Evolutionary conservation across 352 stramenopile genomes (phyloP).

Genomic region (Thalassiosira mediterranea): DNA sequence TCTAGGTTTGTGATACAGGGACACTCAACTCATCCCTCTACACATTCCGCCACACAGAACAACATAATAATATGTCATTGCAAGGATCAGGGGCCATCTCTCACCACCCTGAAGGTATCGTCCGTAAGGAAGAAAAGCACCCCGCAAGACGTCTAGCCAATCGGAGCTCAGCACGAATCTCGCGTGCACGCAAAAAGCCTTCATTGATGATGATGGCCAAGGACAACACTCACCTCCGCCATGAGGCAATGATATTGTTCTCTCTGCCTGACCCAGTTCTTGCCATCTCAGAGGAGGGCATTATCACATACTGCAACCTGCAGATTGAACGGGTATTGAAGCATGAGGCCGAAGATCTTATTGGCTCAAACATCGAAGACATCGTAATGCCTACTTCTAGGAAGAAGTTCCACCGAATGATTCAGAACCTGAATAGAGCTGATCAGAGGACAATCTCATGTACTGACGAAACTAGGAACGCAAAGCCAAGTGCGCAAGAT

Average conservation of each 20-base stretch:
- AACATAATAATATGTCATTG: too few species aligned
- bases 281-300: constrained; percentile 58
- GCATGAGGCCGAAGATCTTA: constrained; percentile 61
- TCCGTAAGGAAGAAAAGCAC: constrained; percentile 81
- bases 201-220: constrained; percentile 79
- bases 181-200: constrained; percentile 83
- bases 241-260: constrained; percentile 77
- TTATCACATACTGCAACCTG: constrained; percentile 80
- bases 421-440: too few species aligned
- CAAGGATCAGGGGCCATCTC: too few species aligned
- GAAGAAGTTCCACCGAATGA: constrained; percentile 52
- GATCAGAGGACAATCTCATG: too few species aligned
- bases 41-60: too few species aligned
- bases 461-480: too few species aligned
- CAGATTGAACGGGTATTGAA: constrained; percentile 77
- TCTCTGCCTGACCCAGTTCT: constrained; percentile 80
- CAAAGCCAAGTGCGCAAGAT: too few species aligned
- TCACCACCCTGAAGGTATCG: too few species aligned
- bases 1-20: too few species aligned
- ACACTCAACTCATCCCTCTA: too few species aligned
- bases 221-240: constrained; percentile 67
- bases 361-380: constrained; percentile 68
- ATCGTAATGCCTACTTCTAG: constrained; percentile 71
- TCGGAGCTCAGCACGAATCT: constrained; percentile 84
- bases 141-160: constrained; percentile 84